These are phyloP conservation scores for Chaetothyriales sp. DNA, from an alignment of 2,329 filamentous ascomycete species.

Conservation along the genomic window DNA sequence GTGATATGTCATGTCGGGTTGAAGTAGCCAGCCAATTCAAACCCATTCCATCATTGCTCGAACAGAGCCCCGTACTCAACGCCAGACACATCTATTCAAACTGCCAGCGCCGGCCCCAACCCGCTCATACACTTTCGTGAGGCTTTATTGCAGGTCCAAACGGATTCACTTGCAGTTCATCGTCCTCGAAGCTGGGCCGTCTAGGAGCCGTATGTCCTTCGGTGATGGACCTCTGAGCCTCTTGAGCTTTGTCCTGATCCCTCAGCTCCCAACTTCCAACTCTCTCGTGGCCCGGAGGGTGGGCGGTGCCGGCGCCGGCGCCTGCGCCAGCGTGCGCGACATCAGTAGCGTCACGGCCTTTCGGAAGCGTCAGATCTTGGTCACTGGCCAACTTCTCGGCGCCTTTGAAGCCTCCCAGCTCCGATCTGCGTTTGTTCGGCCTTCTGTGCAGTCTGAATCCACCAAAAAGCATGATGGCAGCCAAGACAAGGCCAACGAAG, in stretches of 20 bases:
- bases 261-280: slow-evolving; percentile 46
- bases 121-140: slow-evolving; percentile 35
- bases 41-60: not conserved
- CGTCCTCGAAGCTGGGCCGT: slow-evolving; percentile 34
- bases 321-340: slow-evolving; percentile 10
- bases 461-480: slow-evolving; percentile 30
- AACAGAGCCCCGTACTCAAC: not conserved
- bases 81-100: not conserved
- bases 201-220: slow-evolving; percentile 1
- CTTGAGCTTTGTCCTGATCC: slow-evolving; percentile 11
- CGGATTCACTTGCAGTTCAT: slow-evolving; percentile 27
- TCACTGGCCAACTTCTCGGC: slow-evolving; percentile 41
- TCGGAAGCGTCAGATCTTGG: slow-evolving; percentile 36
- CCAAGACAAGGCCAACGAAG: slow-evolving; percentile 28
- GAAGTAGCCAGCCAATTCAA: not conserved
- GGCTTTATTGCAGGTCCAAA: slow-evolving; percentile 32
- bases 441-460: slow-evolving; percentile 32
- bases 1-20: not conserved
- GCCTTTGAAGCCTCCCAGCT: slow-evolving; percentile 44
- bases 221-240: slow-evolving; percentile 5
- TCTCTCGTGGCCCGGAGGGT: slow-evolving; percentile 36
- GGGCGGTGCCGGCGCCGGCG: slow-evolving; percentile 15
- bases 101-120: not conserved
- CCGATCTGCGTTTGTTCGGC: slow-evolving; percentile 22
- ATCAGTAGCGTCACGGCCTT: slow-evolving; percentile 27